Percentiles rank a stretch among this genome's conserved stretches.
Conservation (phyloP, 345 rosid genomes). For the Microthlaspi erraticum region DNA sequence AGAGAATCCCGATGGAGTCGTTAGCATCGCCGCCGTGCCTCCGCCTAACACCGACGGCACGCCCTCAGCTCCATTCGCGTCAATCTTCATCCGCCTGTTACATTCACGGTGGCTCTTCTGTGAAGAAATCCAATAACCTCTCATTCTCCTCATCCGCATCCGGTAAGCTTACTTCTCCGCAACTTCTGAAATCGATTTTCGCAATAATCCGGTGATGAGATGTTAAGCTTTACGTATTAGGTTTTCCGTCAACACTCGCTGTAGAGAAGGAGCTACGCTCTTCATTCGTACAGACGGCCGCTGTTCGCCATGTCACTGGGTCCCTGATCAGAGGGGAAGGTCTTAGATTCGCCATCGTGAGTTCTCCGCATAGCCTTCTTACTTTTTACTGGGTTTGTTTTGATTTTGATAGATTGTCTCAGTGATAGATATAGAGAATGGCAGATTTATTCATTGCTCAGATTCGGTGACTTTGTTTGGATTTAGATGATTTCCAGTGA, state of each 20-base stretch:
- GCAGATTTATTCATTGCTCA: neutral
- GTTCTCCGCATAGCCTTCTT: constrained; percentile 28
- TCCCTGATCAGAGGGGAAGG: constrained; percentile 67
- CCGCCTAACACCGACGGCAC: constrained; percentile 36
- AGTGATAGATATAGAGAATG: neutral
- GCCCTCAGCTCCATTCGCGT: constrained; percentile 13
- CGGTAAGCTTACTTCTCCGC: constrained; percentile 36
- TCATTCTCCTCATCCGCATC: constrained; percentile 49
- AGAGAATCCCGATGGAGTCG: constrained; percentile 32
- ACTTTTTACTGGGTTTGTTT: neutral
- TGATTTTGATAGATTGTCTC: constrained; percentile 4
- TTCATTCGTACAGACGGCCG: constrained; percentile 52
- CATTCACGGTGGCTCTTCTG: constrained; percentile 16
- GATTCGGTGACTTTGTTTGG: neutral
- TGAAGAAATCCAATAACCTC: constrained; percentile 39
- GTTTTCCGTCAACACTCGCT: constrained; percentile 36
- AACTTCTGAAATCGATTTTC: neutral
- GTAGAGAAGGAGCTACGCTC: constrained; percentile 47
- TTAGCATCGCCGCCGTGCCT: constrained; percentile 41
- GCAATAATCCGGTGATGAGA: neutral
- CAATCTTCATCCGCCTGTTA: constrained; percentile 4
- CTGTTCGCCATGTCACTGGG: constrained; percentile 74
- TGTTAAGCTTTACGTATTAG: constrained; percentile 28
- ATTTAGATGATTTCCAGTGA: constrained; percentile 3
- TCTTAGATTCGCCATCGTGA: constrained; percentile 87